Conservation (phyloP, 768 basidiomycete genomes). For the Mycena rosella region DNA sequence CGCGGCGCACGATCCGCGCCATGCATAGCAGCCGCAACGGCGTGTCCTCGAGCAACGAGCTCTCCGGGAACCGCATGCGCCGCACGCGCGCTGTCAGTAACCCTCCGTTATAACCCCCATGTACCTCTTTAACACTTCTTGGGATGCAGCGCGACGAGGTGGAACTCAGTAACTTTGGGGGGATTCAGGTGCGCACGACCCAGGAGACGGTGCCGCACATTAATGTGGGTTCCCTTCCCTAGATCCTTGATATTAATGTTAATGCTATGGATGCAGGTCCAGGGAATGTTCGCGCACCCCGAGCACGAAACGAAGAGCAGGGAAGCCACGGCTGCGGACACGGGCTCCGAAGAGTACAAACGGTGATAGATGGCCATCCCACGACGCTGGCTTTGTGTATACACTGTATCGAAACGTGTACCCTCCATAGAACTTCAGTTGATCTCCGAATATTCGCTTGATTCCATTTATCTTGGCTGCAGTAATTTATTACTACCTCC, state of each 20-base stretch:
- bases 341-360: background rate
- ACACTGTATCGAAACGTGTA: no score
- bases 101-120: background rate
- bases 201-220: conserved; percentile 18
- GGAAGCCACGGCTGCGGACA: background rate
- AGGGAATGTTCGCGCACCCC: background rate
- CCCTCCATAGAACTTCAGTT: no score
- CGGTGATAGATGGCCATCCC: no score
- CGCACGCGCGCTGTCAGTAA: conserved; percentile 3
- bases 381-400: no score
- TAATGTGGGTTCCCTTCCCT: conserved; percentile 4
- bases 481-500: no score
- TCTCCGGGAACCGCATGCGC: no score
- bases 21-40: background rate
- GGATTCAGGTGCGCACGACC: conserved; percentile 14
- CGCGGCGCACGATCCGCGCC: conserved; percentile 5
- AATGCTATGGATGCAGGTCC: background rate
- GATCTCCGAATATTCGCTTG: no score
- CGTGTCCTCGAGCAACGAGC: conserved; percentile 20
- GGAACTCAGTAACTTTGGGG: conserved; percentile 14
- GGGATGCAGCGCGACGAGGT: conserved; percentile 1
- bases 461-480: no score
- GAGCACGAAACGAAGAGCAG: background rate
- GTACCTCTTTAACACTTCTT: background rate
- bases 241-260: no score